These are phyloP conservation scores for Trebouxia sp. DNA, from an alignment of 139 green algal genomes.

Conservation along the genomic window DNA sequence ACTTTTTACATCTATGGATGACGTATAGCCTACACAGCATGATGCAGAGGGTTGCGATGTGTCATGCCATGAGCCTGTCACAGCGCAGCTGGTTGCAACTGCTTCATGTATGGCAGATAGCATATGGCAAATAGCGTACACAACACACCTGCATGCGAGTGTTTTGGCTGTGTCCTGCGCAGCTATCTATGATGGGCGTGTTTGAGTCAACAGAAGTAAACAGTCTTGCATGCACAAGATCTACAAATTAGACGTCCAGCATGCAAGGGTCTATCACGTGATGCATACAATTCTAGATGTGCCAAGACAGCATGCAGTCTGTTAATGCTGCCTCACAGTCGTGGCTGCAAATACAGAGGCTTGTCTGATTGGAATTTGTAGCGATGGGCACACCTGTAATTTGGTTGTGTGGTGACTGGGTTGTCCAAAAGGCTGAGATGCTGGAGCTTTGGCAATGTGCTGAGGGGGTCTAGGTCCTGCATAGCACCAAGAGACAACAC, in stretches of 20 bases:
- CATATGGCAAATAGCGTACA: too few relatives aligned
- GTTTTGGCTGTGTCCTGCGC: too few relatives aligned
- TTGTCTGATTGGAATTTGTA: not conserved
- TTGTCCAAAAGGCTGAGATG: constrained; percentile 91
- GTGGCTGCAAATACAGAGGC: not conserved
- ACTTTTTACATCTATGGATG: constrained; percentile 69
- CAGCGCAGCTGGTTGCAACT: too few relatives aligned
- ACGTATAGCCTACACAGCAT: constrained; percentile 77
- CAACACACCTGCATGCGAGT: too few relatives aligned
- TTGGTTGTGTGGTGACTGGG: constrained; percentile 75
- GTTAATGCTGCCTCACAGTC: not conserved
- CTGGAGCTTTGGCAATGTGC: constrained; percentile 65
- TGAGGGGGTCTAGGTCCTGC: constrained; percentile 89
- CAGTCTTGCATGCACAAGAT: too few relatives aligned
- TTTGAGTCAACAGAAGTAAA: not conserved
- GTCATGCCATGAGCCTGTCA: too few relatives aligned
- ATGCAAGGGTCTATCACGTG: too few relatives aligned
- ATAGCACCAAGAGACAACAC: too few relatives aligned
- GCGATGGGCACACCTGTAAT: constrained; percentile 73
- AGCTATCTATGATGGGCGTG: not conserved
- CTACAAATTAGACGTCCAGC: too few relatives aligned
- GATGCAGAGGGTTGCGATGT: not conserved
- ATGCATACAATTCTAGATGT: too few relatives aligned
- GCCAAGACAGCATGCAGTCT: not conserved
- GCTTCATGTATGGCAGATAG: too few relatives aligned